Evolutionary conservation across 139 green algal genomes (phyloP).

Genomic region (Chlamydomonas sphaeroides): DNA sequence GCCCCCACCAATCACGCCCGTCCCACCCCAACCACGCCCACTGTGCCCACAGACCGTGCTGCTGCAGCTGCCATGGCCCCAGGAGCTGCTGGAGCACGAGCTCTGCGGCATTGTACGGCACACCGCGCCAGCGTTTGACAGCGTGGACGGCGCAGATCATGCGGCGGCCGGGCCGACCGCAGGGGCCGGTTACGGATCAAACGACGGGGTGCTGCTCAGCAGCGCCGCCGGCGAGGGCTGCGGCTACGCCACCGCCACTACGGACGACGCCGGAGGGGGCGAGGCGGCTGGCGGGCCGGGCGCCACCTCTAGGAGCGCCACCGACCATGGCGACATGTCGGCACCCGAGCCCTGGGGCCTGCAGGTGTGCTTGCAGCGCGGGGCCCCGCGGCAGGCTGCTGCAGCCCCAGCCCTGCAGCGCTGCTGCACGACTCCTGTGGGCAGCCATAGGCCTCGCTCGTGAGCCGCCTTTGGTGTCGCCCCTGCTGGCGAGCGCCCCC

Average conservation of each 20-base stretch:
- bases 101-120: conserved; percentile 20
- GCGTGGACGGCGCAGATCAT: background rate
- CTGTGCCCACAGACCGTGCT: background rate
- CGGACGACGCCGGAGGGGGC: no score
- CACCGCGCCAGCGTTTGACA: background rate
- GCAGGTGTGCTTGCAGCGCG: background rate
- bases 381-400: no score
- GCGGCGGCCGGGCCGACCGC: background rate
- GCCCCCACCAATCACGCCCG: background rate
- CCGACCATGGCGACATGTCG: no score
- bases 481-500: no score
- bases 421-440: background rate
- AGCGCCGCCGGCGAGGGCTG: no score
- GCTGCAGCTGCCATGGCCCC: conserved; percentile 15
- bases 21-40: background rate
- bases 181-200: background rate
- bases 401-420: no score
- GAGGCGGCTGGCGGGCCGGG: no score
- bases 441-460: no score
- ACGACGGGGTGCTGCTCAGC: no score
- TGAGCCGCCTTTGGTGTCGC: no score
- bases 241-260: no score
- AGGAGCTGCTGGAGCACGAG: conserved; percentile 31
- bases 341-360: background rate
- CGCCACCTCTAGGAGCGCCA: no score